A percentile compares a stretch with the other conserved stretches of the same genome.
These are phyloP conservation scores for Geranium incanum DNA, from an alignment of 441 rosid species.

Conservation along the genomic window DNA sequence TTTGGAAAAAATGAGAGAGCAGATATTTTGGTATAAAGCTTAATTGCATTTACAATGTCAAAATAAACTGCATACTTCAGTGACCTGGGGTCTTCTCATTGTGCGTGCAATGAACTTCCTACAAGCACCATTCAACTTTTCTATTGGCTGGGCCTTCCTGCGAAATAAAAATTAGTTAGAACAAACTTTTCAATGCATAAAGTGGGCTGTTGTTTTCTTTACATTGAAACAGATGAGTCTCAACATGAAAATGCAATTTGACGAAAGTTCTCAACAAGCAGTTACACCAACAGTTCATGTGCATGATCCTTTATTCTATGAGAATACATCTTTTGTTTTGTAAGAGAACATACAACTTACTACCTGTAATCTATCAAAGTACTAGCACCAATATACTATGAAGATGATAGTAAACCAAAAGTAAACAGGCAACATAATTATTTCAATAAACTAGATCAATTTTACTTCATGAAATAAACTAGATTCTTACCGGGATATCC, in stretches of 20 bases:
- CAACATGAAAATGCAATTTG: no score
- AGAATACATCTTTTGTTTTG: no score
- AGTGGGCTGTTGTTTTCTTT: not conserved
- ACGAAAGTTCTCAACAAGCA: no score
- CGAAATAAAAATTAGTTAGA: constrained; percentile 10
- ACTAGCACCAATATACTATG: no score
- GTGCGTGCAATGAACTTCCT: constrained; percentile 53
- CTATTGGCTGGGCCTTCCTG: constrained; percentile 61
- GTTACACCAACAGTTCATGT: no score
- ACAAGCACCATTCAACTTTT: constrained; percentile 60
- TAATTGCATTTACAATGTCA: not conserved
- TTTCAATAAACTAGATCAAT: not conserved
- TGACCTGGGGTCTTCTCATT: constrained; percentile 33
- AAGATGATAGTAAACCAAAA: no score
- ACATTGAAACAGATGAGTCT: no score
- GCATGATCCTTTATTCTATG: no score
- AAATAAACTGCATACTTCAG: constrained; percentile 32
- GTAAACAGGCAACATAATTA: no score
- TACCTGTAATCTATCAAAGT: no score
- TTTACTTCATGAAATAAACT: not conserved
- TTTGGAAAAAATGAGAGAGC: constrained; percentile 5
- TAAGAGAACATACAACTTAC: no score
- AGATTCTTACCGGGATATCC: constrained; percentile 48
- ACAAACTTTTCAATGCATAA: not conserved
- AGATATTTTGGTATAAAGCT: not conserved